Evolutionary conservation across 345 rosid genomes (phyloP), one percentile per base, ranked within the genome.

Genomic region (Eutrema japonicum): DNA sequence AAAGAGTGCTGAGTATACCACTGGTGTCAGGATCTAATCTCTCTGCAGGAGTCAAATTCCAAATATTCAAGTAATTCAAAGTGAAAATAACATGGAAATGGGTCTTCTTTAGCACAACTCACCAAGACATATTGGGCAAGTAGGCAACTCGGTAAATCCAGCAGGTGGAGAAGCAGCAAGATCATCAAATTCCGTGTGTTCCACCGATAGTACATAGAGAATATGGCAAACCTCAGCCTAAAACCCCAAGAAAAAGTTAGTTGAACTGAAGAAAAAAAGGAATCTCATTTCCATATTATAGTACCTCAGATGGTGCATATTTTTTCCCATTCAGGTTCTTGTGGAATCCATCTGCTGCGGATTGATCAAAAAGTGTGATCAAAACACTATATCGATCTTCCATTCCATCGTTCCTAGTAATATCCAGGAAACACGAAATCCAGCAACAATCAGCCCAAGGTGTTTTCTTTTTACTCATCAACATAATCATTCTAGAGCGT

Each of bases 71-170:
- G 10, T 1, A 12, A 27, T 1, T 9, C 18, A 18, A 57, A 64
- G 11, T 22, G 37, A 50, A 26, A 43, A 50, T 3, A 22, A 22
- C 26, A 22, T 22, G 26, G 26, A 22, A 22, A 22, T 22, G 26
- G 38, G 1, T 37, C 46, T 43, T 41, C 38, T 51, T 33, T 11
- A 64, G 49, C 43, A 29, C 13, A 45, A 74, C 92, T 56, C 40
- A 90, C 96, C 99, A 42, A 95, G 93, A 79, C 97, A 92, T 62
- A 92, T 85, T 1, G 97, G 96, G 69, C 99, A 92, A 56, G 92
- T 85, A 42, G 99, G 98, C 69, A 95, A 79, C 83, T 87, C 97
- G 0, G 87, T 84, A 73, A 86, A 92, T 47, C 91, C 96, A 10
- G 38, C 33, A 0, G 96, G 93, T 5, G 96, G 83, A 0, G 84